Evolutionary conservation across 2,329 filamentous ascomycete species (phyloP).

Genomic region (Botrytis elliptica): DNA sequence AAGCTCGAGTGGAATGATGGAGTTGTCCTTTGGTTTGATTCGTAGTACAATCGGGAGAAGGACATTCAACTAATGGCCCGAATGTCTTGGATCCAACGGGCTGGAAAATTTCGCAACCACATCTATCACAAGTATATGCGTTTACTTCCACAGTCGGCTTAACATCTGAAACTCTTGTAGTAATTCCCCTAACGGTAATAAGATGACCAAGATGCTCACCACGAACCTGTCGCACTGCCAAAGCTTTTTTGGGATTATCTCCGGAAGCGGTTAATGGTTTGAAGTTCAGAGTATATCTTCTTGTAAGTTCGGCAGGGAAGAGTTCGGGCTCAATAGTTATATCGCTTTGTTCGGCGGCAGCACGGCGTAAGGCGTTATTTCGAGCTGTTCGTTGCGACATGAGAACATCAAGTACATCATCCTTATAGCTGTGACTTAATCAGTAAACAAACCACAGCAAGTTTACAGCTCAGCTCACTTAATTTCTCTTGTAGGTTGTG

Average conservation of each 20-base stretch:
- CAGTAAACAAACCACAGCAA: background rate
- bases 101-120: slow-evolving; percentile 96
- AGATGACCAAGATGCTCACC: slow-evolving; percentile 90
- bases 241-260: slow-evolving; percentile 60
- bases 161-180: slow-evolving; percentile 93
- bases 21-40: slow-evolving; percentile 94
- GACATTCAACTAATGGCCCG: slow-evolving; percentile 80
- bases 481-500: slow-evolving; percentile 71
- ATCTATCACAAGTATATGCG: slow-evolving; percentile 95
- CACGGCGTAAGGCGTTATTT: slow-evolving; percentile 72
- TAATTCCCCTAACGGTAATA: slow-evolving; percentile 91
- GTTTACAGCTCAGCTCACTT: slow-evolving; percentile 53
- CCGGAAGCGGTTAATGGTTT: slow-evolving; percentile 74
- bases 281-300: slow-evolving; percentile 94
- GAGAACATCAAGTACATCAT: slow-evolving; percentile 94
- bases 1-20: slow-evolving; percentile 90
- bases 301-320: slow-evolving; percentile 88
- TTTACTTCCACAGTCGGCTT: slow-evolving; percentile 98
- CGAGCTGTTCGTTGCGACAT: slow-evolving; percentile 87
- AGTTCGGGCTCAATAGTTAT: slow-evolving; percentile 64
- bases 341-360: slow-evolving; percentile 65
- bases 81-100: slow-evolving; percentile 90
- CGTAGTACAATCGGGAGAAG: slow-evolving; percentile 82
- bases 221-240: slow-evolving; percentile 90
- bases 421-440: slow-evolving; percentile 69